Base-by-base conservation (phyloP, 2,329 filamentous ascomycete genomes). In the Alternaria conjuncta region DNA sequence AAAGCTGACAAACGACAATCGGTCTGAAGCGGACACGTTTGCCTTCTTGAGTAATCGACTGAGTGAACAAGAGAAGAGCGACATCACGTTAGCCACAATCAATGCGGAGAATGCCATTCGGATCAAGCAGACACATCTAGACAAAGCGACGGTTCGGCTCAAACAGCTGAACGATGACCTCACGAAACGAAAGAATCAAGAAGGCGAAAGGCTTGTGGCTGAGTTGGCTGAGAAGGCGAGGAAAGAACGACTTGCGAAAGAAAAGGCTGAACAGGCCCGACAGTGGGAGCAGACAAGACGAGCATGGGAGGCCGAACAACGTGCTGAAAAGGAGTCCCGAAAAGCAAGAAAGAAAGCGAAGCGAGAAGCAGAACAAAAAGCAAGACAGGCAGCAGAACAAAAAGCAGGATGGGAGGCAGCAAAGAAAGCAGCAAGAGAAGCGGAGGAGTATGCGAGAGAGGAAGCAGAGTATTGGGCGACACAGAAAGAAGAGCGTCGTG, bases 51-150 rank as follows among this genome's bases (percentile, higher is more conserved):
- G 23, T 3, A 36, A 45, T 4, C 21, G 53, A 46, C 28, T 61
- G 18, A 57, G 51, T n/a, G 59, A 57, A 4, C 12, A 56, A 15
- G 59, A 61, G 32, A 61, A 57, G 59, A 41, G 13, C 21, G 59
- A 46, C 13, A 28, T 57, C 26, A 61, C 25, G 2, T 9, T 44
- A 5, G 28, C 26, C 20, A 55, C 28, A 2, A 26, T 47, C 6
- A 26, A 60, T 9, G 36, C 32, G 5, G 47, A 59, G 2, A 25
- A 30, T 2, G 45, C 30, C 21, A 51, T 57, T 3, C 10, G 44
- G 45, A 57, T 51, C 28, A 57, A 57, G 11, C 45, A 26, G 45
- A 50, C 12, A 49, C 55, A 6, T 1, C 21, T 57, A 10, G 15
- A 51, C 4, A 26, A 57, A 21, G 45, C n/a, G 5, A 50, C 7